Evolutionary conservation across 352 stramenopile genomes (phyloP), one percentile per base, ranked within the genome.

Genomic region (Pythium brachiatum): DNA sequence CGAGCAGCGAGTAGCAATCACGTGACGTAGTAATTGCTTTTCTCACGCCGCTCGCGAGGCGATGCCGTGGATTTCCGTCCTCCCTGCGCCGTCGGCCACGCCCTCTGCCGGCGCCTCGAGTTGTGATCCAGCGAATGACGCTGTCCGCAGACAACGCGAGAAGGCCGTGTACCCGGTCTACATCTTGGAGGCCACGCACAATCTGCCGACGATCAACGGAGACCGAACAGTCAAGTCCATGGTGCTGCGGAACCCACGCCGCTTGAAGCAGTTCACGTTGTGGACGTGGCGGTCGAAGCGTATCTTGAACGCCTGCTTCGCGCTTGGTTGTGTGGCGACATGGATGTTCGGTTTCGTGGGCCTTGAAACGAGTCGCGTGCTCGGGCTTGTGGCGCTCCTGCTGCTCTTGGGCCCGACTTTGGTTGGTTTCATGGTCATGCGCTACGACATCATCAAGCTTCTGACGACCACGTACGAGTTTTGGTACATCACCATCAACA

Each of bases 401-500:
- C 31, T 31, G 21, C 18, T 38, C 25, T 11, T 21, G 16, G 1
- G 43, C 2, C 34, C 53, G 7, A 13, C 47, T 1, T 1, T 43
- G 16, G 20, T 13, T 11, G 23, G n/a, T 9, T 54, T 60, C 7
- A 32, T 63, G 16, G 8, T 32, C 5, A 47, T 68, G 25, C 62
- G 54, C 1, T 44, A 50, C 21, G 62, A 68, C 25, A 60, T 64
- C 31, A 15, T 64, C 47, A 34, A 34, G 54, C 39, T 64, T 3
- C 41, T 60, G 0, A 9, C 54, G 3, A 18, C 8, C 2, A 69
- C 54, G 2, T 69, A 64, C 48, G 62, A 64, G 48, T 64, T 64
- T 32, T 69, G 62, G 62, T 69, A 64, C 55, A 53, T 64, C 12
- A 39, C 50, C 13, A 4, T 51, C 7, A 64, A 36, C 29, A 58